Base-by-base conservation (phyloP, 495 filamentous ascomycete genomes). In the Penicillium arizonense region DNA sequence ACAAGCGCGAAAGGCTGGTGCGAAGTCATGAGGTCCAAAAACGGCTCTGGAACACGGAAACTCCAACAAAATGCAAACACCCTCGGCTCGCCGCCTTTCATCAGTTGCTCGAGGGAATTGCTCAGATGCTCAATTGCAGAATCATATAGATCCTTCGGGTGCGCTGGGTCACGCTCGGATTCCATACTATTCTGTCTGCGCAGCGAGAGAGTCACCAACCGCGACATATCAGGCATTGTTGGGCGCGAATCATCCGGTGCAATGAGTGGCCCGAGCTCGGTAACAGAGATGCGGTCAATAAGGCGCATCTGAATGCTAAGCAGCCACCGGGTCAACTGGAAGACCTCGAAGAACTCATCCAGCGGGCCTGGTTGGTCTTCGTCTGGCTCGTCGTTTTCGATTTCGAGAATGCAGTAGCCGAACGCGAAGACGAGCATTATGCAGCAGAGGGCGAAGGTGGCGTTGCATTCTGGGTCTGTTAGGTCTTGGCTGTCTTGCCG, bases 1-100 rank as follows among this genome's bases (percentile, higher is more conserved):
- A 79, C 67, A 33, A 82, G 49, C 4, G 86, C 81, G 36, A 84
- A 77, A 0, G 83, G 81, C 33, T 76, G 67, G 9, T 69, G 71
- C 35, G 76, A 61, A 9, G 70, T 69, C 4, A 83, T 74, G 20
- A 82, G 65, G 0, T 76, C 71, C 12, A 82, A 56, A 58, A 83
- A 87, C 10, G 67, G 62, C 2, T 72, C 55, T 0, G 79, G 77
- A 4, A 84, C 64, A 10, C 76, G 76, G 13, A 79, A 72, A 7
- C 71, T 71, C 80, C 76, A 85, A 12, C 71, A 63, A 48, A 79
- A 77, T 0, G 73, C 70, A 30, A 74, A 65, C 5, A 70, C 49
- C 54, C 62, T 71, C 38, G 61, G 70, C 56, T 72, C 73, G 13
- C 62, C 63, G 8, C 65, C 68, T 43, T 59, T 67, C 52, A 68